phyloP scores from a whole-genome alignment of 208 protist species.

The Crithidia thermophila region DNA sequence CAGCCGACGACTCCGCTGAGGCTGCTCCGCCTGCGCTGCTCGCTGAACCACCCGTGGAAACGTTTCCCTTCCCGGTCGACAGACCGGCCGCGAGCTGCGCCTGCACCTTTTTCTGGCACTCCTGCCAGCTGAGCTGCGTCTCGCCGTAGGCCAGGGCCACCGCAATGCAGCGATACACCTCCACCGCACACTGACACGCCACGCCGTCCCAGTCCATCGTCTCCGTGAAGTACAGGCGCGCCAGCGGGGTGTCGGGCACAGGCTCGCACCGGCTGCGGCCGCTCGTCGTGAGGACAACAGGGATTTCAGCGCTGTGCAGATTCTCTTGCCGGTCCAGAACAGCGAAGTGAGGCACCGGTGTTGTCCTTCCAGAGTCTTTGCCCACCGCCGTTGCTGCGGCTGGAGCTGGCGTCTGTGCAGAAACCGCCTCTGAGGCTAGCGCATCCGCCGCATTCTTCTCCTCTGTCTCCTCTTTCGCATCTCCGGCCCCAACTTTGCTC shows the following conservation, averaged over 20 bases:
- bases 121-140: conserved; percentile 19
- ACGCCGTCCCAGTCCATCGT: conserved; percentile 49
- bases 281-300: conserved; percentile 5
- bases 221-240: conserved; percentile 37
- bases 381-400: background rate
- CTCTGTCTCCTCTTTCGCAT: conserved; percentile 1
- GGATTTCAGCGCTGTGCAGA: conserved; percentile 16
- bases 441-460: background rate
- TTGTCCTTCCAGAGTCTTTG: background rate
- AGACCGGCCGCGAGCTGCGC: conserved; percentile 2
- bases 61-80: background rate
- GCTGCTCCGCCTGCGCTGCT: background rate
- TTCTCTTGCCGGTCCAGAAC: conserved; percentile 27
- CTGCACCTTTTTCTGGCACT: conserved; percentile 13
- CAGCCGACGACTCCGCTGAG: too few species aligned
- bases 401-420: background rate
- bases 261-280: conserved; percentile 38
- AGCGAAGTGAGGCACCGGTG: background rate
- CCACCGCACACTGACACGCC: conserved; percentile 55
- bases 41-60: background rate
- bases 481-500: conserved; percentile 9
- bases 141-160: conserved; percentile 37
- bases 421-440: background rate
- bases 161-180: conserved; percentile 70
- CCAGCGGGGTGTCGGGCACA: conserved; percentile 47